Percentiles rank a stretch among this genome's conserved stretches.
Conservation (phyloP, 306 rosid genomes). For the Trichosanthes cucumerina region DNA sequence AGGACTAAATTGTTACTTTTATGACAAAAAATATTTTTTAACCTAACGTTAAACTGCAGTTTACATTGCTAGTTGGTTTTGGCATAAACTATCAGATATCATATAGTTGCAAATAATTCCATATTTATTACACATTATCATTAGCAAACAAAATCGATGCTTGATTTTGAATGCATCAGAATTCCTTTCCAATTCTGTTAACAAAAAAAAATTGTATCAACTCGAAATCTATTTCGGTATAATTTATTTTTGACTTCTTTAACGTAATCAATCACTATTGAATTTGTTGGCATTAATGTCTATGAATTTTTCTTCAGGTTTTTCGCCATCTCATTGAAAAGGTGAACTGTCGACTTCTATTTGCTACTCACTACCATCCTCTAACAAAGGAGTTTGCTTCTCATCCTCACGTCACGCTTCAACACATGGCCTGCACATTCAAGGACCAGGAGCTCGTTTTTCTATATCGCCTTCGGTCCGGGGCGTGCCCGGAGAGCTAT, state of each 20-base stretch:
- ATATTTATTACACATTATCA: not conserved
- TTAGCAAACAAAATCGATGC: no score
- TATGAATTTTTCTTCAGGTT: conserved; percentile 38
- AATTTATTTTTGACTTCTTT: not conserved
- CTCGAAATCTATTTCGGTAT: no score
- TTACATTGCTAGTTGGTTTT: not conserved
- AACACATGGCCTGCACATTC: conserved; percentile 91
- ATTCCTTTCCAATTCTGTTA: no score
- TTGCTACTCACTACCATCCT: conserved; percentile 94
- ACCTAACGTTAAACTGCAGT: not conserved
- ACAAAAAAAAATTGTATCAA: no score
- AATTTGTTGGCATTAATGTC: not conserved
- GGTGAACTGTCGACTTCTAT: conserved; percentile 82
- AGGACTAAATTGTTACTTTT: no score
- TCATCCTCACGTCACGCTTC: conserved; percentile 78
- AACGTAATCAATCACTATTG: not conserved
- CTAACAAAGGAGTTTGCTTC: conserved; percentile 85
- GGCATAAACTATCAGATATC: not conserved
- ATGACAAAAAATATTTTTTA: no score
- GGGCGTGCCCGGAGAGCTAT: conserved; percentile 87
- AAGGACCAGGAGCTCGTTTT: conserved; percentile 58
- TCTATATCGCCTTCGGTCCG: conserved; percentile 62
- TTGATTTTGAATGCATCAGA: no score
- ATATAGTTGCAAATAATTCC: not conserved
- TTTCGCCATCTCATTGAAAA: conserved; percentile 80